phyloP scores from a whole-genome alignment of 2,329 filamentous ascomycete species.

The Aspergillus aculeatinus region DNA sequence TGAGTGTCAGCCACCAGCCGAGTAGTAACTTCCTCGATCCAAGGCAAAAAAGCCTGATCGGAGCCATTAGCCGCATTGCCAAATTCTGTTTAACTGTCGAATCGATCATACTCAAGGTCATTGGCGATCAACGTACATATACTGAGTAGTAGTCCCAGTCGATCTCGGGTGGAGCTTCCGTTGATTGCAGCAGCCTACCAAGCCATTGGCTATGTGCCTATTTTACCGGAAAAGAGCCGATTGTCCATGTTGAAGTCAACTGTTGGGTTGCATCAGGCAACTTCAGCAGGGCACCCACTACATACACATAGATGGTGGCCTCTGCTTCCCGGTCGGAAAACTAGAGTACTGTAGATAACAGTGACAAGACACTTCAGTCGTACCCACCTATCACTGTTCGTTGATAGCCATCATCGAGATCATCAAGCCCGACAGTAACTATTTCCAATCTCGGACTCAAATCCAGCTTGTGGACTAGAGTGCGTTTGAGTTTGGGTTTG shows the following conservation, averaged over 20 bases:
- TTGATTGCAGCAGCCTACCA: constrained; percentile 18
- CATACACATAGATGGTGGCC: constrained; percentile 11
- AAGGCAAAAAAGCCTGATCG: constrained; percentile 1
- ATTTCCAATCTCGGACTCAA: background rate
- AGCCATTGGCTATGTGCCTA: background rate
- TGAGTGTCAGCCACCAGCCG: background rate
- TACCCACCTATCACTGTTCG: background rate
- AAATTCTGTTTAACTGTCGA: background rate
- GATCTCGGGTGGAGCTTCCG: constrained; percentile 18
- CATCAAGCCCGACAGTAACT: no score
- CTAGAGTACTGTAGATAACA: background rate
- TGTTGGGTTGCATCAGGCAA: constrained; percentile 6
- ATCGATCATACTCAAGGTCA: background rate
- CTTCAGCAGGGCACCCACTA: constrained; percentile 5
- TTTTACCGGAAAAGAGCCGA: background rate
- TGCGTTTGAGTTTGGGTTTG: background rate
- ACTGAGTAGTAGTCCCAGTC: constrained; percentile 10
- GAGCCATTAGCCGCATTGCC: background rate
- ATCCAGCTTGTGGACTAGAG: background rate
- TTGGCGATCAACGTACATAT: background rate
- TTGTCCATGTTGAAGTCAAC: background rate
- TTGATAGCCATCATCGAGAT: background rate
- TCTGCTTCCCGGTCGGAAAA: background rate
- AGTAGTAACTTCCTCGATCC: background rate
- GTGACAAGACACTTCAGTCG: background rate